Base-by-base conservation (phyloP, 2,329 filamentous ascomycete genomes). In the Pezicula radicicola region DNA sequence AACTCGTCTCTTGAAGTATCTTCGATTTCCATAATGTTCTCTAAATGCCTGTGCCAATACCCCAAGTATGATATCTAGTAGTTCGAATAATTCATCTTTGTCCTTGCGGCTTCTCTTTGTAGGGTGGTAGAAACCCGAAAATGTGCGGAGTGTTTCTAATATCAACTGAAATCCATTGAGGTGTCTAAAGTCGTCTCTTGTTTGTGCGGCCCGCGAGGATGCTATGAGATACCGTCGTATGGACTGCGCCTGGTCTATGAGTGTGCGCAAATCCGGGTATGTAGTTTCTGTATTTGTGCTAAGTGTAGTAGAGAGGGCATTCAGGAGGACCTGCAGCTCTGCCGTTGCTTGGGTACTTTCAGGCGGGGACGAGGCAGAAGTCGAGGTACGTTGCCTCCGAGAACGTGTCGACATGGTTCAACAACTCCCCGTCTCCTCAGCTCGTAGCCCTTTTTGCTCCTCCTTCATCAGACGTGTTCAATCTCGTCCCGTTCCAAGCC, bases 151-250 rank as follows among this genome's bases (percentile, higher is more conserved):
- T 25, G 89, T 78, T 40, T 83, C 76, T 49, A 96, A 75, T 19
- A 96, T 72, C 41, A 79, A 78, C 61, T 90, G 83, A 68, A 96
- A 96, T 62, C 92, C 92, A 51, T 81, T 77, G 25, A 91, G 79
- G 64, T 89, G 84, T 59, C 92, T 84, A 67, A 97, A 96, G 60
- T 89, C 85, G 72, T 96, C 89, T 72, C 91, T 90, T 5, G 75
- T 68, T 54, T 73, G 72, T 3, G 76, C 74, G 15, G 76, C 68
- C 37, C 72, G 63, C 27, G 70, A 63, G 9, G 78, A 75, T 40
- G 78, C 73, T 51, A 62, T 60, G 5, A 69, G 50, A 49, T 62
- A 65, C 18, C 55, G 58, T n/a, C 62, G 61, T 16, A 68, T 59
- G 10, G 60, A 55, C 46, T 66, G 61, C n/a, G 55, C 47, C 43